Conservation (phyloP, 305 asterid genomes). For the Solanum hybrid region DNA sequence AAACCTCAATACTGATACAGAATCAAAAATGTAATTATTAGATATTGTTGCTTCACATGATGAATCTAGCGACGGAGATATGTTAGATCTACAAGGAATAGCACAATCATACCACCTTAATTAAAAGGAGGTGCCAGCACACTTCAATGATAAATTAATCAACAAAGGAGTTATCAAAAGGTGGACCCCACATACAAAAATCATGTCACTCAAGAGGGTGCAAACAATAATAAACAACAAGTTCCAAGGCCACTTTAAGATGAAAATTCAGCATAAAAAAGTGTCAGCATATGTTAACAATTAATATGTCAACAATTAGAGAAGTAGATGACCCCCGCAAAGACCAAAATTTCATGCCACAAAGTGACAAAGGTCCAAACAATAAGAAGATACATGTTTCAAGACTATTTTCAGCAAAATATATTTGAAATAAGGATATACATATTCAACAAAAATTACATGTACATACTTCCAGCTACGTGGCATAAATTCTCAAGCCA, state of each 20-base stretch:
- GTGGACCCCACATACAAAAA: neutral
- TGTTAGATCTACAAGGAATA: neutral
- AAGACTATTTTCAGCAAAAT: neutral
- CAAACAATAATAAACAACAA: neutral
- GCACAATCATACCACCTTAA: neutral
- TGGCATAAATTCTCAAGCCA: neutral
- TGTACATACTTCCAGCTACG: neutral
- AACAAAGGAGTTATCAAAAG: neutral
- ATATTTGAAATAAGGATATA: too few relatives aligned
- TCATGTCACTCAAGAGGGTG: neutral
- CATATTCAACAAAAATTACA: neutral
- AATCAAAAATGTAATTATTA: neutral
- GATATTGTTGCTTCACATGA: neutral
- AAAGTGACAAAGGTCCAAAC: neutral
- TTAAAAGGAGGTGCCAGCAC: too few relatives aligned
- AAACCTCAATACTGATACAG: neutral
- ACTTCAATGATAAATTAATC: too few relatives aligned
- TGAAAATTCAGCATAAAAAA: neutral
- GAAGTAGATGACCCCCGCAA: neutral
- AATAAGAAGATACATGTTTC: neutral
- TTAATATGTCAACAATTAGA: neutral
- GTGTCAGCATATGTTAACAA: neutral
- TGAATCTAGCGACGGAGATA: neutral
- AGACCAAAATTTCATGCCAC: neutral
- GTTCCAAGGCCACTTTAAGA: neutral